These are phyloP conservation scores for Clitocybe nebularis DNA, from an alignment of 1,284 basidiomycete species.

Conservation along the genomic window DNA sequence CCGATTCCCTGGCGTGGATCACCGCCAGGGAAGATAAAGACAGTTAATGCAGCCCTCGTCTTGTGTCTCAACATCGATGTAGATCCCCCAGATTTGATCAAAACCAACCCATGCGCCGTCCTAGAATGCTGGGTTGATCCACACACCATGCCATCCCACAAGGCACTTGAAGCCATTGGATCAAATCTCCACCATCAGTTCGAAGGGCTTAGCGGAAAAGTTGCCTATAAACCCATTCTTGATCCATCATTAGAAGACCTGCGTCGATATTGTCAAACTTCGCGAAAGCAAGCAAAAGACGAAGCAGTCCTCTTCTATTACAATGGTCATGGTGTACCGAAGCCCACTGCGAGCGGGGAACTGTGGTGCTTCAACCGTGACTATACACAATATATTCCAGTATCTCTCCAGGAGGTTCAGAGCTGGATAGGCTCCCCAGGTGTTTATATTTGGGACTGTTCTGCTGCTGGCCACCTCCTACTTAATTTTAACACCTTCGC, in stretches of 20 bases:
- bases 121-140: conserved; percentile 99
- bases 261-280: conserved; percentile 81
- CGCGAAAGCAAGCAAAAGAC: conserved; percentile 88
- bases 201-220: conserved; percentile 89
- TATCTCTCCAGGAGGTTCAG: conserved; percentile 91
- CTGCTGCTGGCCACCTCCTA: conserved; percentile 90
- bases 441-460: conserved; percentile 99
- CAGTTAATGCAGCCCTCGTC: conserved; percentile 89
- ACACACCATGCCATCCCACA: conserved; percentile 80
- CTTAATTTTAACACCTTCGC: conserved; percentile 90
- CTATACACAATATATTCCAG: conserved; percentile 98
- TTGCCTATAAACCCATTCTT: conserved; percentile 88
- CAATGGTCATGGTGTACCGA: conserved; percentile 97
- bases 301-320: conserved; percentile 97
- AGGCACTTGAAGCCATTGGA: conserved; percentile 87
- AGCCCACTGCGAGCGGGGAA: conserved; percentile 94
- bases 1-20: conserved; percentile 77
- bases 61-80: conserved; percentile 97
- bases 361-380: conserved; percentile 98
- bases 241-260: conserved; percentile 96
- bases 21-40: conserved; percentile 81
- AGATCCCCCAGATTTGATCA: conserved; percentile 95
- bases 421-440: conserved; percentile 91
- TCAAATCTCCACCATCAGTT: conserved; percentile 95
- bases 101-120: conserved; percentile 94